Base-by-base conservation (phyloP, 306 rosid genomes). In the Acacia confusa region DNA sequence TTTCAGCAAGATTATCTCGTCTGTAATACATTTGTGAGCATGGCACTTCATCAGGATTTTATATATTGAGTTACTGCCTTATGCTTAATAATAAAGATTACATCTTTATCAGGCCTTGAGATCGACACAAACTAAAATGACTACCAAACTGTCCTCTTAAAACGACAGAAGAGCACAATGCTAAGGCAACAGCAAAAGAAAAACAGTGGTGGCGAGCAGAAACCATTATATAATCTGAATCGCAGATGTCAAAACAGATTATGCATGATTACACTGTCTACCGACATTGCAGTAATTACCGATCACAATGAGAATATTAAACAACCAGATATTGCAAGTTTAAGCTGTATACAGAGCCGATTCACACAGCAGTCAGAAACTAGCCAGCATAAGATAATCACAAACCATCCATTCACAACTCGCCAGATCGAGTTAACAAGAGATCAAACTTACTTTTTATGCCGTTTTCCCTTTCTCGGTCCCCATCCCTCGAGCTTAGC, bases 401-500 rank as follows among this genome's bases (percentile, higher is more conserved):
- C 22, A 45, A 36, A 45, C 4, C 30, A 19, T 40, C 53, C 55
- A 22, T 15, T 50, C 38, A 78, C 9, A 16, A 78, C 64, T 36
- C 1, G 50, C 6, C 40, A 67, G 19, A 32, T 27, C 50, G 52
- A 58, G 72, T 30, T 57, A 10, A 4, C 3, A 70, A 79, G 64
- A 32, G 40, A 17, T 24, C 40, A 36, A 32, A 73, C 65, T 50
- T 30, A 73, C 99, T 92, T 92, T 89, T 89, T 95, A 30, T 84
- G 90, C 79, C 99, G 98, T 76, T 94, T 90, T 16, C 88, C 87
- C 44, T 93, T 94, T 84, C 90, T 93, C 20, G 97, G 94, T 4
- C 98, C 97, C 88, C 94, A 90, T 12, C 98, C 99, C 72, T 92
- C 92, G n/a, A 95, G 99, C 88, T 95, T 95, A 0, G 99, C 95